Percentiles rank a stretch among this genome's conserved stretches.
phyloP scores from a whole-genome alignment of 371 early-diverging fungal species.

The Amoeboaphelidium protococcarum region DNA sequence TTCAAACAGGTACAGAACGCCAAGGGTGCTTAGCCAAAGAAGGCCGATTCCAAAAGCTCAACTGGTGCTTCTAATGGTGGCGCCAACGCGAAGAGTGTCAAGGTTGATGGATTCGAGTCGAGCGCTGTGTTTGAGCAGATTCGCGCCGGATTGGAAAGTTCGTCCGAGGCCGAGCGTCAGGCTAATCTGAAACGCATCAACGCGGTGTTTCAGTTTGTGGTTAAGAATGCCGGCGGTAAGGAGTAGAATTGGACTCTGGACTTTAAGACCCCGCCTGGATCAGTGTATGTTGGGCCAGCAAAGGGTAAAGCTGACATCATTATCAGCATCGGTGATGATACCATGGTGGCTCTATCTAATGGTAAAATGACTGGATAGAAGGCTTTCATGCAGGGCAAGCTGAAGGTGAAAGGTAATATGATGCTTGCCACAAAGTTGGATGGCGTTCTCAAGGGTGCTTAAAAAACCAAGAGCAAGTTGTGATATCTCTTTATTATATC shows the following conservation, averaged over 20 bases:
- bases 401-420: constrained; percentile 19
- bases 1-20: background rate
- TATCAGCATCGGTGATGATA: background rate
- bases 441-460: constrained; percentile 3
- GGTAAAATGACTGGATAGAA: constrained; percentile 14
- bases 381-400: constrained; percentile 19
- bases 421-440: constrained; percentile 4
- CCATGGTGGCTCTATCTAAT: background rate
- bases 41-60: background rate
- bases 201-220: constrained; percentile 54
- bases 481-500: no score
- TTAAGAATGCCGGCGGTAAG: constrained; percentile 26
- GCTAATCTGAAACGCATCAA: constrained; percentile 35
- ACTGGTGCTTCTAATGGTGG: background rate
- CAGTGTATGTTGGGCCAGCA: constrained; percentile 11
- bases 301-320: constrained; percentile 8
- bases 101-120: background rate
- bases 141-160: constrained; percentile 6
- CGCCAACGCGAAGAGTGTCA: constrained; percentile 1
- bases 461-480: no score
- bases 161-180: constrained; percentile 10
- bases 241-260: constrained; percentile 15
- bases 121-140: background rate
- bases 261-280: constrained; percentile 11
- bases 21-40: no score